Base-by-base conservation (phyloP, 345 rosid species). In the Turnera subulata region DNA sequence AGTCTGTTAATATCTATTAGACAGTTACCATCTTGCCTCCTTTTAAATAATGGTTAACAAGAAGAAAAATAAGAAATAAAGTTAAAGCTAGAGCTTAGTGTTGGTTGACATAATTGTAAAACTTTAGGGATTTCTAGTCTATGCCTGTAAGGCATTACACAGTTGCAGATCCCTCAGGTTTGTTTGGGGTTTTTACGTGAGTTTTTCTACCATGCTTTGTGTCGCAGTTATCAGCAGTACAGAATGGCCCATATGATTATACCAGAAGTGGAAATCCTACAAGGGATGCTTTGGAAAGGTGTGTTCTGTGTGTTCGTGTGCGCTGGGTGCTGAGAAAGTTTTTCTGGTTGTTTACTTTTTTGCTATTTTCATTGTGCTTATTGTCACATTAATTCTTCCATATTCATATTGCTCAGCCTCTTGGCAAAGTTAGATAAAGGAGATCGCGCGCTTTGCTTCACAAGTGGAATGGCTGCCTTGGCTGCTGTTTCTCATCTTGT, bases 381-480 rank as follows among this genome's bases (percentile, higher is more conserved):
- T 6, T 50, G 32, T 44, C 26, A 20, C 21, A 35, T 47, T 57
- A 46, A 15, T 57, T 39, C 1, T 44, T 26, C 29, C 39, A 11
- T 58, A 11, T 53, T 40, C 14, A 56, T 48, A 46, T 68, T 49
- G 46, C 38, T 14, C 58, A 94, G 97, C 75, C 84, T 94, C 62
- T 77, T 94, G 53, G 92, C 95, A 11, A 90, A 85, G 92, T 85
- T 94, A 64, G 97, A 94, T 54, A 94, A 85, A 70, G 99, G 92
- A 0, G 91, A 93, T 75, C 82, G 88, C 70, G 92, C 97, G 68
- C 81, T 93, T 71, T 87, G 99, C 84, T 93, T 93, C 67, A 82
- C 97, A 33, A 89, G 96, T 63, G 97, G 97, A 73, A 93, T 93
- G 96, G 99, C 97, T 78, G 99, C 97, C 66, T 82, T 90, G 71